Percentiles rank a stretch among this genome's conserved stretches.
These are phyloP conservation scores for Naganishia liquefaciens DNA, from an alignment of 1,284 basidiomycete genomes.

Conservation along the genomic window DNA sequence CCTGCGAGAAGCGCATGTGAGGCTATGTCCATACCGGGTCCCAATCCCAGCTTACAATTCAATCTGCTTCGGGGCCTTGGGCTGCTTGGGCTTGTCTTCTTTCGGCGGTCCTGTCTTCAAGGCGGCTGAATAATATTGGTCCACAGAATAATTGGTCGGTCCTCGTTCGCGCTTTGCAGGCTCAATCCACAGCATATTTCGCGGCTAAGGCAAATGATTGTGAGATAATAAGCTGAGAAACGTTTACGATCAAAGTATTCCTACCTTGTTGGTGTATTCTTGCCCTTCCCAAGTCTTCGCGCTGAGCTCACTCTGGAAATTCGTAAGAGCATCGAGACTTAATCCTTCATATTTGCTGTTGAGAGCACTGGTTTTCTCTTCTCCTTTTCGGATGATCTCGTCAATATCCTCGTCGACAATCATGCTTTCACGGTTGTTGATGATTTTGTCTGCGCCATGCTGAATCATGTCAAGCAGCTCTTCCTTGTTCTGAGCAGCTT, in stretches of 20 bases:
- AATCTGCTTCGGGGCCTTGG: conserved; percentile 86
- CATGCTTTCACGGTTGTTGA: conserved; percentile 68
- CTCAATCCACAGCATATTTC: conserved; percentile 64
- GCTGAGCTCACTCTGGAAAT: conserved; percentile 87
- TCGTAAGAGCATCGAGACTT: conserved; percentile 92
- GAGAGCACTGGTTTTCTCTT: conserved; percentile 84
- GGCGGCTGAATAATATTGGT: conserved; percentile 90
- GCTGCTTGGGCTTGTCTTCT: conserved; percentile 79
- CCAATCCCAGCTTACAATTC: conserved; percentile 62
- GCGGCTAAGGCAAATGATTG: not conserved
- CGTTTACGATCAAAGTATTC: conserved; percentile 38
- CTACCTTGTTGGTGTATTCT: conserved; percentile 76
- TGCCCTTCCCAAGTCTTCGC: conserved; percentile 96
- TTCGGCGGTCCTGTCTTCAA: conserved; percentile 68
- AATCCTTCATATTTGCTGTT: conserved; percentile 91
- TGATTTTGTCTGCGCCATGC: conserved; percentile 96
- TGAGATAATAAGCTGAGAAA: not conserved
- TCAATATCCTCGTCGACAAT: conserved; percentile 92
- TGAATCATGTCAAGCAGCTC: conserved; percentile 98
- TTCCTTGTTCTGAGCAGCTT: conserved; percentile 77
- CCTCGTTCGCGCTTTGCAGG: conserved; percentile 95
- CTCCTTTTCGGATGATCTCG: conserved; percentile 86
- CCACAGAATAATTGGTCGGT: conserved; percentile 84
- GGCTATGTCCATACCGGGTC: not conserved
- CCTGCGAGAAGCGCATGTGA: conserved; percentile 54